Conservation (phyloP, 2,329 filamentous ascomycete genomes). For the Leptographium galeiforme region DNA sequence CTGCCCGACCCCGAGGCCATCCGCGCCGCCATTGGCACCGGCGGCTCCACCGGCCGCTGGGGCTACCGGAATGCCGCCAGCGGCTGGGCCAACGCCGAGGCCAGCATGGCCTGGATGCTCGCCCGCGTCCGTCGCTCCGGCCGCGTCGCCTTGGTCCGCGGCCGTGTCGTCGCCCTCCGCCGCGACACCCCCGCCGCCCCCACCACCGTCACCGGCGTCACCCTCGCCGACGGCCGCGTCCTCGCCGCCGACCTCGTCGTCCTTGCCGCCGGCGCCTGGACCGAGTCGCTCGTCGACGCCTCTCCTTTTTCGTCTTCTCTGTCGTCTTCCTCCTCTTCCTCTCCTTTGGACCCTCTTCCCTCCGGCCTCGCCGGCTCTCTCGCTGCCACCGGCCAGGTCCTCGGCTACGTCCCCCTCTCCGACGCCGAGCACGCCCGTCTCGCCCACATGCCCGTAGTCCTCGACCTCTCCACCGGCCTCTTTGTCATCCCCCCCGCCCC, state of each 20-base stretch:
- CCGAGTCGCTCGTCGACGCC: constrained; percentile 31
- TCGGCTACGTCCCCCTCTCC: constrained; percentile 67
- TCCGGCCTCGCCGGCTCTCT: constrained; percentile 59
- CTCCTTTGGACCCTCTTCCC: constrained; percentile 34
- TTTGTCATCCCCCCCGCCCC: constrained; percentile 58
- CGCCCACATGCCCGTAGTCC: constrained; percentile 52
- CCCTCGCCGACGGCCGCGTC: constrained; percentile 21
- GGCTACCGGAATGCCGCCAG: constrained; percentile 63
- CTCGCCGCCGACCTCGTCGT: constrained; percentile 52
- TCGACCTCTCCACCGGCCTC: constrained; percentile 58
- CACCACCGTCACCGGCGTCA: constrained; percentile 39
- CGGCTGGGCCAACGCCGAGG: constrained; percentile 71
- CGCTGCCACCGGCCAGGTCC: constrained; percentile 66
- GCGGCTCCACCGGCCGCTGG: constrained; percentile 43
- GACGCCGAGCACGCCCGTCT: constrained; percentile 52
- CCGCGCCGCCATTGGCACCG: constrained; percentile 28
- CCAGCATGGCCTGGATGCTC: constrained; percentile 52
- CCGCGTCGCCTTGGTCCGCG: constrained; percentile 42
- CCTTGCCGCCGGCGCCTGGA: constrained; percentile 82
- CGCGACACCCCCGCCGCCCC: constrained; percentile 23
- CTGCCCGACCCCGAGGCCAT: constrained; percentile 33
- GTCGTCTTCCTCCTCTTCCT: not conserved
- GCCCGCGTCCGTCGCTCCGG: constrained; percentile 37
- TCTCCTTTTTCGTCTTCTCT: not conserved
- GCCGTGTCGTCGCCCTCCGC: constrained; percentile 28